A percentile compares a stretch with the other conserved stretches of the same genome.
phyloP scores from a whole-genome alignment of 2,329 filamentous ascomycete species.

The Calonectria honghensis region DNA sequence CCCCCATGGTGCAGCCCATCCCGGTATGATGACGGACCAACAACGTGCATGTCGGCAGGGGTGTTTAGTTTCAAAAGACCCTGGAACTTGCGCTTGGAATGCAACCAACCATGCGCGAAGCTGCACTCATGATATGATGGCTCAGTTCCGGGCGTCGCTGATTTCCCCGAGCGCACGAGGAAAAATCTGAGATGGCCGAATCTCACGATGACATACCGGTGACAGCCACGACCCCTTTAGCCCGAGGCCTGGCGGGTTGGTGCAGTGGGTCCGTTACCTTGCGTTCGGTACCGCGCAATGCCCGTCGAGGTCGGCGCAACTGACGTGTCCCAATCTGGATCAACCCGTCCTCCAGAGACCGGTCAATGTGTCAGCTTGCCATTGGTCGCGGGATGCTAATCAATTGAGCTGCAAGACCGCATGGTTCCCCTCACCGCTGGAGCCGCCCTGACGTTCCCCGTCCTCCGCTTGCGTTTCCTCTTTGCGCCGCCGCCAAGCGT shows the following conservation, averaged over 20 bases:
- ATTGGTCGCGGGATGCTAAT: background rate
- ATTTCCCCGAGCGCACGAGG: background rate
- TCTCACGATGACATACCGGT: background rate
- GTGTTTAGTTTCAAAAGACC: background rate
- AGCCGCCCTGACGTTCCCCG: background rate
- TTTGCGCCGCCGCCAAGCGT: background rate
- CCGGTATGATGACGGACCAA: background rate
- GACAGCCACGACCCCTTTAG: no score
- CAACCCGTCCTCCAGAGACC: background rate
- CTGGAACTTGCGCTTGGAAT: background rate
- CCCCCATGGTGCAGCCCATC: background rate
- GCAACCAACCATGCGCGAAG: background rate
- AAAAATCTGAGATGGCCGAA: background rate
- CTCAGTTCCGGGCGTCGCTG: background rate
- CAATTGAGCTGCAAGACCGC: background rate
- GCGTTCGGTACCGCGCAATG: constrained; percentile 5
- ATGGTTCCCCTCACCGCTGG: background rate
- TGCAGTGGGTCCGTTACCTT: background rate
- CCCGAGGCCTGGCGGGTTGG: background rate
- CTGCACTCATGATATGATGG: background rate
- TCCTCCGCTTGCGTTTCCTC: background rate
- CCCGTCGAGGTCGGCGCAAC: background rate
- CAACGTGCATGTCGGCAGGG: background rate
- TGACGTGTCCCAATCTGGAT: constrained; percentile 9
- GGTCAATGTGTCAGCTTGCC: constrained; percentile 1